Conservation (phyloP, 371 early-diverging fungal genomes). For the Nematocida ausubeli region DNA sequence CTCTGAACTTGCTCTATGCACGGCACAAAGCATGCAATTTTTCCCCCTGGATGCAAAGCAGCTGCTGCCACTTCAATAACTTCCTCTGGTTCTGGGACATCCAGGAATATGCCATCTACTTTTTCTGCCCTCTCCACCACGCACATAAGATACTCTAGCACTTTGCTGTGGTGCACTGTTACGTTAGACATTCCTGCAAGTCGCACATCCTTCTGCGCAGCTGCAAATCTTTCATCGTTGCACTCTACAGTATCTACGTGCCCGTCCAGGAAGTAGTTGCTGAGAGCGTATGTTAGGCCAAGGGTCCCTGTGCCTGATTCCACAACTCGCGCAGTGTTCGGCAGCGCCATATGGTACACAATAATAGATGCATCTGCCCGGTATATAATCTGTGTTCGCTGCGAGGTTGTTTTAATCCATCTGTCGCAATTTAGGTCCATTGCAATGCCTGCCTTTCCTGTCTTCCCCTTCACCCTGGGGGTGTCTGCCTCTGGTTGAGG, state of each 20-base stretch:
- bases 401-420: constrained; percentile 41
- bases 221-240: constrained; percentile 42
- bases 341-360: constrained; percentile 39
- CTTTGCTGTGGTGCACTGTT: constrained; percentile 27
- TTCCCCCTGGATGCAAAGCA: constrained; percentile 14
- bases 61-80: neutral
- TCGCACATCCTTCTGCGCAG: constrained; percentile 24
- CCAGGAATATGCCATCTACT: constrained; percentile 50
- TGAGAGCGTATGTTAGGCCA: constrained; percentile 51
- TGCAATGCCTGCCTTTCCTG: too few species aligned
- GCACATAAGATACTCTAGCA: constrained; percentile 18
- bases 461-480: neutral
- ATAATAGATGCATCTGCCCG: constrained; percentile 51
- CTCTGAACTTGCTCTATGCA: constrained; percentile 56
- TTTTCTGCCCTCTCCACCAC: neutral
- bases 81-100: constrained; percentile 51
- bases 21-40: constrained; percentile 52
- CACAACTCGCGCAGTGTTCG: constrained; percentile 5
- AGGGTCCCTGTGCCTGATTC: constrained; percentile 60
- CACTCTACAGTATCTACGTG: constrained; percentile 50
- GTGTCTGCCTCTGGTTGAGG: neutral
- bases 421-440: constrained; percentile 21
- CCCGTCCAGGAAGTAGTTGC: constrained; percentile 21
- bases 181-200: constrained; percentile 4
- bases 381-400: constrained; percentile 59